These are phyloP conservation scores for Fraxinus baroniana DNA, from an alignment of 305 asterid genomes.

Conservation along the genomic window DNA sequence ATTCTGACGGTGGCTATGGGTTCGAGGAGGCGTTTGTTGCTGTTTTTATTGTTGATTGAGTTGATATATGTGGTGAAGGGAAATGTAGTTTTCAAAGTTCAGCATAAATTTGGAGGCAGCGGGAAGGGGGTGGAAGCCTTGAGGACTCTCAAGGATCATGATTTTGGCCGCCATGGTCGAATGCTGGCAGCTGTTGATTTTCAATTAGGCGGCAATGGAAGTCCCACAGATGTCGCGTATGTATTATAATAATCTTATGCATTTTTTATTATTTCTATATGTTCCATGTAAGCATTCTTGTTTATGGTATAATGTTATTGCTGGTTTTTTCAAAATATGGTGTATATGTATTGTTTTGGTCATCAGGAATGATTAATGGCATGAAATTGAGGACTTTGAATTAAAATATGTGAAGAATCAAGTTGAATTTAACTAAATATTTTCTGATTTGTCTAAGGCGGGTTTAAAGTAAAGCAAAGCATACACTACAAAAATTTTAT, in stretches of 20 bases:
- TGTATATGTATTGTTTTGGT: neutral
- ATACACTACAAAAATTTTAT: no score
- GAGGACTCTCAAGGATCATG: slow-evolving; percentile 61
- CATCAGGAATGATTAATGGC: neutral
- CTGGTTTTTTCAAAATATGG: neutral
- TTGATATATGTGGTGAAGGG: slow-evolving; percentile 37
- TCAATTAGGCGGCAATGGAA: slow-evolving; percentile 80
- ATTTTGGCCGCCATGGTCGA: slow-evolving; percentile 71
- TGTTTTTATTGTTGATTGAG: slow-evolving; percentile 34
- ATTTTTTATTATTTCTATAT: slow-evolving; percentile 4
- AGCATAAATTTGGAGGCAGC: slow-evolving; percentile 68
- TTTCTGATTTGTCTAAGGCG: neutral
- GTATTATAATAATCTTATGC: slow-evolving; percentile 13
- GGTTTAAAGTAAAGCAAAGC: neutral
- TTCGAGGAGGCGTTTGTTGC: slow-evolving; percentile 34
- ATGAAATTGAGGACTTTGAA: neutral
- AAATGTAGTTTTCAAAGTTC: slow-evolving; percentile 72
- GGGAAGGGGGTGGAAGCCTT: slow-evolving; percentile 36
- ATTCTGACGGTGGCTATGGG: slow-evolving; percentile 43
- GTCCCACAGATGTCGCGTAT: slow-evolving; percentile 78
- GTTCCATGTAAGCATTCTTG: slow-evolving; percentile 13
- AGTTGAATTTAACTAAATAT: neutral
- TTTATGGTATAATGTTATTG: neutral
- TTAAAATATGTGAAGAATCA: neutral
- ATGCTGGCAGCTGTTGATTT: slow-evolving; percentile 75